Conservation (phyloP, 257 asterid genomes). For the Petunia secreta region DNA sequence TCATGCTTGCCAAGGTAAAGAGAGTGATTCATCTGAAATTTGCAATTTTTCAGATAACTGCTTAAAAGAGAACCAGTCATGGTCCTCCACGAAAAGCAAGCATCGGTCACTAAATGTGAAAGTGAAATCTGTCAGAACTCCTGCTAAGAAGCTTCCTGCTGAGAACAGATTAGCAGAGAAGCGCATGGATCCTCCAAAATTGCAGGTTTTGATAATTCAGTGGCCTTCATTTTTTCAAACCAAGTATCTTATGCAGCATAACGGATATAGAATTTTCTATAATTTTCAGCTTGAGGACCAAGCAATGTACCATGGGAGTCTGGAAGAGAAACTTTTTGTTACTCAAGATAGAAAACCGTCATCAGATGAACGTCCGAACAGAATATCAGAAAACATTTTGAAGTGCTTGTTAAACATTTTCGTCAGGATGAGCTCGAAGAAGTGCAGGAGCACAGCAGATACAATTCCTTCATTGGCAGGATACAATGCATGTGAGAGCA, state of each 20-base stretch:
- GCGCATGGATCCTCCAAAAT: slow-evolving; percentile 50
- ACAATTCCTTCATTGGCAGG: slow-evolving; percentile 45
- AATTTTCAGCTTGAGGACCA: slow-evolving; percentile 52
- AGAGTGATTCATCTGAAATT: background rate
- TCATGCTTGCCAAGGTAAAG: background rate
- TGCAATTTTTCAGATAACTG: slow-evolving; percentile 47
- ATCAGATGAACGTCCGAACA: slow-evolving; percentile 54
- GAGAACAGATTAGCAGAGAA: slow-evolving; percentile 48
- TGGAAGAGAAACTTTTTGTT: slow-evolving; percentile 37
- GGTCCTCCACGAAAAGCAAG: slow-evolving; percentile 47
- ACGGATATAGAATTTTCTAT: slow-evolving; percentile 13
- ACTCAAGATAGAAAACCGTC: slow-evolving; percentile 38
- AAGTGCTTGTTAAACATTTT: slow-evolving; percentile 72
- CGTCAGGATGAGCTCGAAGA: slow-evolving; percentile 69
- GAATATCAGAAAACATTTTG: slow-evolving; percentile 74
- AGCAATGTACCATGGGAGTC: slow-evolving; percentile 35
- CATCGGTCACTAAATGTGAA: slow-evolving; percentile 47
- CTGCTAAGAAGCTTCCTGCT: slow-evolving; percentile 48
- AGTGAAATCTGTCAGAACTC: slow-evolving; percentile 42
- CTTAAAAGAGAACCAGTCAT: slow-evolving; percentile 62
- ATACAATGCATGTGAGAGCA: slow-evolving; percentile 41
- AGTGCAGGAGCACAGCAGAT: slow-evolving; percentile 49
- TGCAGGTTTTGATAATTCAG: slow-evolving; percentile 45
- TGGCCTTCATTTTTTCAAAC: background rate
- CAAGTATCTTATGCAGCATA: slow-evolving; percentile 10